These are phyloP conservation scores for Schwanniomyces occidentalis DNA, from an alignment of 805 yeast genomes.

Conservation along the genomic window DNA sequence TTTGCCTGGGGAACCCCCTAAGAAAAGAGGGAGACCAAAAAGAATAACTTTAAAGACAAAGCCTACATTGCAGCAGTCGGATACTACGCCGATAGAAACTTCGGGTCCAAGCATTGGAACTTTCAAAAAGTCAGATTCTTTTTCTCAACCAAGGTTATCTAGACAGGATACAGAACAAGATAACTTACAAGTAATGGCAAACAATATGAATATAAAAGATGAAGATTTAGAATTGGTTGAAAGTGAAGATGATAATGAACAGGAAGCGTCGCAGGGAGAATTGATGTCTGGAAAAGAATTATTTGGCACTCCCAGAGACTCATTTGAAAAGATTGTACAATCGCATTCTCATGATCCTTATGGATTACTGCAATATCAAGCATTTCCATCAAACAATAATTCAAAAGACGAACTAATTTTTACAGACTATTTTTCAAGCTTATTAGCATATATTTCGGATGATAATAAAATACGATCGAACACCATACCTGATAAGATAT, in stretches of 20 bases:
- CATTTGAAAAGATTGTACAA: conserved; percentile 33
- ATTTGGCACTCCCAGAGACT: conserved; percentile 41
- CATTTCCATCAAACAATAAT: conserved; percentile 9
- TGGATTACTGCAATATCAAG: conserved; percentile 41
- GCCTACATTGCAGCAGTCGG: conserved; percentile 31
- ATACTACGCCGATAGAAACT: conserved; percentile 33
- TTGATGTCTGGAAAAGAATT: conserved; percentile 40
- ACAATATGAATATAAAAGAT: conserved; percentile 31
- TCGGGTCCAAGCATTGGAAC: conserved; percentile 33
- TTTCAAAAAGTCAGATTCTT: conserved; percentile 18
- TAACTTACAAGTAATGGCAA: conserved; percentile 34
- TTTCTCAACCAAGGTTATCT: conserved; percentile 13
- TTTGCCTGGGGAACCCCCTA: conserved; percentile 28
- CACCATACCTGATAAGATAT: conserved; percentile 39
- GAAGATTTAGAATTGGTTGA: conserved; percentile 35
- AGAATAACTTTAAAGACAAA: conserved; percentile 22
- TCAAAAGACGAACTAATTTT: conserved; percentile 23
- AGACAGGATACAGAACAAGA: conserved; percentile 45
- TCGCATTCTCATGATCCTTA: conserved; percentile 32
- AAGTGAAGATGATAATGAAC: conserved; percentile 13
- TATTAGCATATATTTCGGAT: conserved; percentile 54
- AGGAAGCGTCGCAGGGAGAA: conserved; percentile 27
- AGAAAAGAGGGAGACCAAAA: conserved; percentile 40
- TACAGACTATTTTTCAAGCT: conserved; percentile 41
- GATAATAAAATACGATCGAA: conserved; percentile 30